Evolutionary conservation across 2,329 filamentous ascomycete genomes (phyloP).

Genomic region (Epichloe sibirici): DNA sequence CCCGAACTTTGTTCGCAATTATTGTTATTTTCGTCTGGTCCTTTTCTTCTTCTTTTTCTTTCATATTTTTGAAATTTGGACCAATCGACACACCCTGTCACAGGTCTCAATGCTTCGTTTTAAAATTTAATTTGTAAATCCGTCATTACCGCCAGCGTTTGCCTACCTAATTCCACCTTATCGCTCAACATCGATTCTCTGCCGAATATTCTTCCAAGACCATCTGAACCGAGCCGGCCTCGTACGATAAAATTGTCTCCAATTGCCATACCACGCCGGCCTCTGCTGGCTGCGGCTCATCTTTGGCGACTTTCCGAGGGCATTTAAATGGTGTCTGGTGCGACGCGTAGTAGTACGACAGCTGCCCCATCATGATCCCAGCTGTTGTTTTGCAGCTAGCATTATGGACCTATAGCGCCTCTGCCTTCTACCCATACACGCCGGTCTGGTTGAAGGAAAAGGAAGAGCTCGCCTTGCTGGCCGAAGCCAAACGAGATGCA

Average conservation of each 20-base stretch:
- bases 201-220: not conserved
- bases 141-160: not conserved
- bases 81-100: not conserved
- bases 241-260: not conserved
- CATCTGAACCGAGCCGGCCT: conserved; percentile 2
- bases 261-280: not conserved
- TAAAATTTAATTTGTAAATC: conserved; percentile 9
- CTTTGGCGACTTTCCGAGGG: not conserved
- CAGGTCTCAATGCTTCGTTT: conserved; percentile 5
- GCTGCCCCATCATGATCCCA: conserved; percentile 27
- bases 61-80: not conserved
- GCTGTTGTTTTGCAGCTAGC: conserved; percentile 30
- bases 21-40: conserved; percentile 4
- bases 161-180: not conserved
- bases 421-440: conserved; percentile 36
- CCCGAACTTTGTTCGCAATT: not conserved
- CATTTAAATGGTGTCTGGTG: not conserved
- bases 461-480: conserved; percentile 10
- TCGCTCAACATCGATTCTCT: not conserved
- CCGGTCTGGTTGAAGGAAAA: conserved; percentile 24
- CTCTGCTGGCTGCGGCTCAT: not conserved
- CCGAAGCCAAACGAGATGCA: conserved; percentile 15
- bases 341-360: conserved; percentile 1
- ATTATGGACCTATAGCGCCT: conserved; percentile 31
- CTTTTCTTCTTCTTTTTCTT: conserved; percentile 7